Base-by-base conservation (phyloP, 176 grass and related monocot species). In the Raddia distichophylla region DNA sequence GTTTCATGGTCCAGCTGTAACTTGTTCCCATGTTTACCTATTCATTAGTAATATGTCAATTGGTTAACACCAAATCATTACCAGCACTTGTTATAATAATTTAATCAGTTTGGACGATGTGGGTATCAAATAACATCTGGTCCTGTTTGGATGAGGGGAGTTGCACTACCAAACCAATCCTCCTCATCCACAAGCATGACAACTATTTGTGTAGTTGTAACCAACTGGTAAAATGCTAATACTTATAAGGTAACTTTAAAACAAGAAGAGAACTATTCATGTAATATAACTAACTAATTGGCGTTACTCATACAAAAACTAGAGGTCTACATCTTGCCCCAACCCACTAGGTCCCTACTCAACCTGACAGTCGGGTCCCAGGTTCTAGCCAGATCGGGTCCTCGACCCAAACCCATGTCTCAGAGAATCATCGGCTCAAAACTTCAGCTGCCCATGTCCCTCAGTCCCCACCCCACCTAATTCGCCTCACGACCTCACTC, bases 21-120 rank as follows among this genome's bases (percentile, higher is more conserved):
- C 82, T 90, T 99, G 80, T 99, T 99, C 83, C 96, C 93, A 88
- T 91, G 91, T 79, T 95, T 95, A 88, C 96, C 96, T 95, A 74
- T 88, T 86, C 53, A 90, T 86, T 59, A 90, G 37, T 78, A 56
- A 33, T 70, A 85, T 8, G 50, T 43, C 78, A 78, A 67, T 40
- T 82, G 62, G 60, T 93, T 69, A 84, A 81, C 13, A 82, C 20
- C 56, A 64, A 59, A 75, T 56, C 18, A 77, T 4, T 70, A 47
- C 49, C 10, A 84, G 52, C 67, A 73, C 10, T 62, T 72, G 60
- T 51, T 35, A 16, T 60, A 54, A 72, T 34, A 75, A 37, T 79
- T 47, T 72, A 60, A 75, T 52, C 22, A 78, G 15, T n/a, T 10
- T 58, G 53, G 43, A 62, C 10, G 46, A 37, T 67, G 2, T 71